Evolutionary conservation across 2,329 filamentous ascomycete genomes (phyloP), one percentile per base, ranked within the genome.

Genomic region (Trichoderma lentiforme): DNA sequence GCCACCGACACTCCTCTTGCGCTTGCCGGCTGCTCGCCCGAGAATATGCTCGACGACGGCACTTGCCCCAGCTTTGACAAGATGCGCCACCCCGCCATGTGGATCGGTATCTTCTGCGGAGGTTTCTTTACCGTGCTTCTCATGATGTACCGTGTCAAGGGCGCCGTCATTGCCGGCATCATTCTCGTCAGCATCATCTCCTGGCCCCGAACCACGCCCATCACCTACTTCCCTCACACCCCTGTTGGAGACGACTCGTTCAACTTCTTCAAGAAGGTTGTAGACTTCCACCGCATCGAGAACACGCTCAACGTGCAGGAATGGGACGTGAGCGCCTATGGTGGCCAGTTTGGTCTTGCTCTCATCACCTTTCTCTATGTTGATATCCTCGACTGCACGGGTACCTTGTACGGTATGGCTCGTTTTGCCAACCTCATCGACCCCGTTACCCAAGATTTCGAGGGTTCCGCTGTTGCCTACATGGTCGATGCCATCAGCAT

Each of bases 361-460:
- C 89, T 97, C 74, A 91, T 97, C 80, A 97, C 94, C 3, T 97
- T 97, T 83, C 86, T 97, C 26, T 97, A 97, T 77, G 93, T 97
- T 75, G 94, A 97, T 77, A 95, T 97, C 73, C 88, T 97, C 58
- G 94, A 97, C 81, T 91, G 90, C 75, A 97, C 94, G 0, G 94
- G 93, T 76, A 97, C 93, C 1, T 84, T 97, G 72, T 97, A 97
- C 83, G 93, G 93, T 24, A 97, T 97, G 93, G 94, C 94, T 21
- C 90, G 91, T 34, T 96, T 95, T 81, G 91, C 91, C 75, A 90
- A 92, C 58, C 89, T 92, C 71, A 91, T 97, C 78, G 92, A 97
- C 76, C 91, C 93, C 76, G 87, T 89, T 65, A 96, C 93, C 0
- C 91, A 94, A 78, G 94, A 97, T 79, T 97, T 97, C 74, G 93